A percentile compares a stretch with the other conserved stretches of the same genome.
phyloP scores from a whole-genome alignment of 495 filamentous ascomycete genomes.

The Letharia lupina region DNA sequence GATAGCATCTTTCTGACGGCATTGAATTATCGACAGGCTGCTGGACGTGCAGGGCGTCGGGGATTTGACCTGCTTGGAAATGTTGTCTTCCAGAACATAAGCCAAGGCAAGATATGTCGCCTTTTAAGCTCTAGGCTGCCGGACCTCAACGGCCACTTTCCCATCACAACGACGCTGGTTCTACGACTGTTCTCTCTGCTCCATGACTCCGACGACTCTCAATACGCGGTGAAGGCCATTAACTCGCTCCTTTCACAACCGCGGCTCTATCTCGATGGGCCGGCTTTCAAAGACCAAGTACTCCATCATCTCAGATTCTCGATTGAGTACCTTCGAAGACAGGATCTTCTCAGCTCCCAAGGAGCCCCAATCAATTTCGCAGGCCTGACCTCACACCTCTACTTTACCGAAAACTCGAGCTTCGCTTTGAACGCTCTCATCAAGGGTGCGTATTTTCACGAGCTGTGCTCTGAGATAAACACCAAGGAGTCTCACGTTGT shows the following conservation, averaged over 20 bases:
- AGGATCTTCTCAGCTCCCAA: conserved; percentile 48
- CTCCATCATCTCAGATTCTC: conserved; percentile 71
- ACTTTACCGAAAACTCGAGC: conserved; percentile 61
- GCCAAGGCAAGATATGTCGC: conserved; percentile 44
- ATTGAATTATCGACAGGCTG: conserved; percentile 65
- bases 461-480: conserved; percentile 46
- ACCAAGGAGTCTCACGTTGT: conserved; percentile 33
- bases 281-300: conserved; percentile 52
- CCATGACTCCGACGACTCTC: conserved; percentile 52
- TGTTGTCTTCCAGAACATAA: conserved; percentile 58
- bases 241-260: conserved; percentile 60
- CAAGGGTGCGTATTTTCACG: conserved; percentile 57
- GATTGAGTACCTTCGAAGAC: conserved; percentile 66
- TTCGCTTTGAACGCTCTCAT: conserved; percentile 71
- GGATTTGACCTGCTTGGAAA: conserved; percentile 76
- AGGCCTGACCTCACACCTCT: conserved; percentile 56
- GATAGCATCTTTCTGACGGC: conserved; percentile 65
- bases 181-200: conserved; percentile 59
- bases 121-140: conserved; percentile 64
- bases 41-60: conserved; percentile 68
- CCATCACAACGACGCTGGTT: conserved; percentile 63
- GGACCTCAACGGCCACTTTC: conserved; percentile 68
- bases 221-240: conserved; percentile 52
- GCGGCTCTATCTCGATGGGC: conserved; percentile 58
- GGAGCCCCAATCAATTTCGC: conserved; percentile 65